phyloP scores from a whole-genome alignment of 176 grass and related monocot species.

The Stipa capillata region DNA sequence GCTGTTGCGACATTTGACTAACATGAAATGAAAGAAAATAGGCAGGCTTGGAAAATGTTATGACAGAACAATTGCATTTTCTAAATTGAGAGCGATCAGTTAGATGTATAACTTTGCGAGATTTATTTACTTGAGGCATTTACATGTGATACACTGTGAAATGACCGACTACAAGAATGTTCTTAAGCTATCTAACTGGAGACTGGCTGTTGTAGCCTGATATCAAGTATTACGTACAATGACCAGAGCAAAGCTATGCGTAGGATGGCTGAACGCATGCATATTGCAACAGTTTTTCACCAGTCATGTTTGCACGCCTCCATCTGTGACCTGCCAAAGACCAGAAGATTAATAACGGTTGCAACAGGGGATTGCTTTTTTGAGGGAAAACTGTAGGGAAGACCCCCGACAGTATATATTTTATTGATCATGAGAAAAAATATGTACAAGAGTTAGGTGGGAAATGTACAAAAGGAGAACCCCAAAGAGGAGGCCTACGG shows the following conservation, averaged over 20 bases:
- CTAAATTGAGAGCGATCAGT: background rate
- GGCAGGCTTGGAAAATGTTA: background rate
- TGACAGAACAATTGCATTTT: background rate
- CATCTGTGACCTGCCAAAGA: conserved; percentile 28
- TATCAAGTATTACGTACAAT: conserved; percentile 28
- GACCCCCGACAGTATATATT: no score
- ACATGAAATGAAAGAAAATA: background rate
- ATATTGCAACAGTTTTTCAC: conserved; percentile 5
- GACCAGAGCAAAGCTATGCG: conserved; percentile 16
- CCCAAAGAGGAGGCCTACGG: no score
- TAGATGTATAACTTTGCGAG: background rate
- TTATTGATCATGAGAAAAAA: no score
- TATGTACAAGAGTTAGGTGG: no score
- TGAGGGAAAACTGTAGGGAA: no score
- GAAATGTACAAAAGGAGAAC: no score
- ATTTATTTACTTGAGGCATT: conserved; percentile 15
- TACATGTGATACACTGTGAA: conserved; percentile 17
- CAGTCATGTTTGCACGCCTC: conserved; percentile 14
- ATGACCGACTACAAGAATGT: background rate
- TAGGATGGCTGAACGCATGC: conserved; percentile 13
- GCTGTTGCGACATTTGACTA: background rate
- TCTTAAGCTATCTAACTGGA: background rate
- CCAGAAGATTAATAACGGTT: background rate
- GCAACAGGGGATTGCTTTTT: background rate
- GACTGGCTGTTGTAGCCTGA: background rate